Evolutionary conservation across 164 flowering plant species (phyloP).

Genomic region (Dillenia turbinata): DNA sequence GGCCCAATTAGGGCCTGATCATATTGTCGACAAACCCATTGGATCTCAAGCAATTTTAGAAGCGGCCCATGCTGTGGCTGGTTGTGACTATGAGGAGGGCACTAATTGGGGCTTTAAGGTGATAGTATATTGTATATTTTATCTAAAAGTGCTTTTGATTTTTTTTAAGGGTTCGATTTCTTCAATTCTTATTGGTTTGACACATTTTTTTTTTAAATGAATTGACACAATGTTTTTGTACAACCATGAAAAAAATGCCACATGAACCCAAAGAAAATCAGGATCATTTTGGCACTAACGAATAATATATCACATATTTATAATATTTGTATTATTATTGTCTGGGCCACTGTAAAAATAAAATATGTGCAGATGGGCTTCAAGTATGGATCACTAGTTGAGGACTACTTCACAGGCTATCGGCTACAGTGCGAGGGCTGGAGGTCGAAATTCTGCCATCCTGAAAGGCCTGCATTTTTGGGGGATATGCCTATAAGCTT

Average conservation of each 20-base stretch:
- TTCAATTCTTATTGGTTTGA: too few relatives aligned
- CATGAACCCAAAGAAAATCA: too few relatives aligned
- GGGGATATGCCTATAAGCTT: constrained; percentile 57
- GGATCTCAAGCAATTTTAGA: constrained; percentile 9
- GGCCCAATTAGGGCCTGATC: constrained; percentile 18
- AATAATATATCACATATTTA: too few relatives aligned
- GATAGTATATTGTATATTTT: background rate
- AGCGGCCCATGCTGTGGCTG: constrained; percentile 45
- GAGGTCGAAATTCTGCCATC: constrained; percentile 61
- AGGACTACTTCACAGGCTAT: constrained; percentile 78
- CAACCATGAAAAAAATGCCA: too few relatives aligned
- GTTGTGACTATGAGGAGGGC: constrained; percentile 42
- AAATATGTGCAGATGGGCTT: constrained; percentile 51
- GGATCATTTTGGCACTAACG: too few relatives aligned
- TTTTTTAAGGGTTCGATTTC: background rate
- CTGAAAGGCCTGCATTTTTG: constrained; percentile 60
- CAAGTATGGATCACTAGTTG: constrained; percentile 70
- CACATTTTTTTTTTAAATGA: too few relatives aligned
- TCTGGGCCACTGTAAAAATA: too few relatives aligned
- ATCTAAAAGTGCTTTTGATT: background rate
- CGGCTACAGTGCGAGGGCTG: constrained; percentile 74
- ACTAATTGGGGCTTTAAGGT: constrained; percentile 68
- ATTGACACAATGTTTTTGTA: too few relatives aligned
- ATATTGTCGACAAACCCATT: constrained; percentile 20
- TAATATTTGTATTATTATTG: too few relatives aligned